A percentile compares a stretch with the other conserved stretches of the same genome.
Conservation (phyloP, 495 filamentous ascomycete genomes). For the Penicillium alfredii region DNA sequence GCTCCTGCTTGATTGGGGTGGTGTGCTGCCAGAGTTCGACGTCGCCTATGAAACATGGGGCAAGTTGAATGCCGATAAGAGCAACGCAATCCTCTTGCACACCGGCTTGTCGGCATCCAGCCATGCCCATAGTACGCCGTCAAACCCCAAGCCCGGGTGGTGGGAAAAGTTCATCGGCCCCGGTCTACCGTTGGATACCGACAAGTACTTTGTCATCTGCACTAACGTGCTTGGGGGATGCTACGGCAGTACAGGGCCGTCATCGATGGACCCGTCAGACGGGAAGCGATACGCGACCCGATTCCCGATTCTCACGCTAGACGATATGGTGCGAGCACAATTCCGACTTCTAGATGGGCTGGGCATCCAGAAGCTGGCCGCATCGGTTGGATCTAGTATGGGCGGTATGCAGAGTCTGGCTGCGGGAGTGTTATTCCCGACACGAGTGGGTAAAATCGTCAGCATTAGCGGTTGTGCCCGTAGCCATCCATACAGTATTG, state of each 20-base stretch:
- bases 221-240: conserved; percentile 96
- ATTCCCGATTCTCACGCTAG: conserved; percentile 93
- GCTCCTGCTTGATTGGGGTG: conserved; percentile 88
- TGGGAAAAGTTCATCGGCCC: conserved; percentile 99
- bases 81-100: conserved; percentile 88
- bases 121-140: conserved; percentile 83
- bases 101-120: conserved; percentile 94
- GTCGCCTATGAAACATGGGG: conserved; percentile 97
- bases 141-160: conserved; percentile 88
- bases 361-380: conserved; percentile 75
- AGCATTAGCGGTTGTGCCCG: conserved; percentile 91
- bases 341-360: conserved; percentile 81
- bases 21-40: conserved; percentile 75
- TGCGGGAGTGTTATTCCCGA: conserved; percentile 79
- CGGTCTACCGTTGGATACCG: conserved; percentile 75
- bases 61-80: conserved; percentile 67
- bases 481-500: conserved; percentile 96
- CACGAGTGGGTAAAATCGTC: conserved; percentile 72
- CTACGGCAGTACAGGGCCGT: conserved; percentile 91
- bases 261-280: conserved; percentile 81
- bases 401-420: conserved; percentile 96
- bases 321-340: conserved; percentile 96
- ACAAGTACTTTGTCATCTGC: conserved; percentile 90
- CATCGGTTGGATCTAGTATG: conserved; percentile 95
- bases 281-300: conserved; percentile 86